Base-by-base conservation (phyloP, 2,329 filamentous ascomycete species). In the Aspergillus aculeatus region DNA sequence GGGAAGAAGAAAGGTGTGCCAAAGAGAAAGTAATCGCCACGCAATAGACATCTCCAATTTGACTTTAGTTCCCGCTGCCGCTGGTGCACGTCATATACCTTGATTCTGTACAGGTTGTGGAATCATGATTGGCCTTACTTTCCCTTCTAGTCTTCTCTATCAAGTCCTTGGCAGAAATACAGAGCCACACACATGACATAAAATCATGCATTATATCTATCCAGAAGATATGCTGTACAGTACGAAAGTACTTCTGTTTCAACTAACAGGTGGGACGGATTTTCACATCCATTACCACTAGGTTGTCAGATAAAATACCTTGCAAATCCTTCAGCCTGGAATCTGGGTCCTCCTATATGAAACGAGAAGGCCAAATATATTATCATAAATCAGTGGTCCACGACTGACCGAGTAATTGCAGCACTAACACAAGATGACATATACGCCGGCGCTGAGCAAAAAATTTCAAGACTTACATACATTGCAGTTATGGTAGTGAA, bases 1-100 rank as follows among this genome's bases (percentile, higher is more conserved):
- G 68, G 69, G 14, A 76, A 73, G 72, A 75, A 72, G 63, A 72
- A 72, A 50, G 63, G 58, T 11, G 62, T 50, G 1, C 2, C 52
- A 9, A 67, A 67, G 58, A 68, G 66, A 60, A 66, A 65, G 55
- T 67, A 61, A 51, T 50, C 29, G n/a, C 5, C 12, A 51, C 26
- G 10, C 12, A 26, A 24, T 3, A 10, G 12, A 35, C 32, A 52
- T 38, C n/a, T n/a, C 7, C 6, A 19, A 19, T 19, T 19, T 44
- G 12, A n/a, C 14, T 19, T 19, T 7, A 7, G 2, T 44, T 19
- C 38, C 16, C 5, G n/a, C 6, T 19, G 38, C 38, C 16, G 32
- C 24, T 44, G 23, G 19, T 44, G 21, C 35, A 16, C 10, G n/a
- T 29, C 21, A 16, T 23, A 44, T 21, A 44, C 16, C 6, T 29